phyloP scores from a whole-genome alignment of 208 protist genomes.

The Crithidia expoeki region DNA sequence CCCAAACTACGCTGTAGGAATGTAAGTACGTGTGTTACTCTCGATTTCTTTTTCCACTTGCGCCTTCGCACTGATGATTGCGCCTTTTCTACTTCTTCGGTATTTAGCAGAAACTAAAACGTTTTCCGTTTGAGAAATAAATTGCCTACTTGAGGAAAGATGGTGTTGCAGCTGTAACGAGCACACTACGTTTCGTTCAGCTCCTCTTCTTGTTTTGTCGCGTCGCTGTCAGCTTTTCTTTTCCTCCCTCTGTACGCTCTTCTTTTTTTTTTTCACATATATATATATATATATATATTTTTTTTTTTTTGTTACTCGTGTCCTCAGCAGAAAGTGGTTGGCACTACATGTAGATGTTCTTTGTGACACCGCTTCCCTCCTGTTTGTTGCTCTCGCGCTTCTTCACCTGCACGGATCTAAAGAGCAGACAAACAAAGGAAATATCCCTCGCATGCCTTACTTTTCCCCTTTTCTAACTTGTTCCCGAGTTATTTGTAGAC shows the following conservation, averaged over 20 bases:
- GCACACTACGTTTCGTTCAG: not conserved
- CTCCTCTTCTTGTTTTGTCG: not conserved
- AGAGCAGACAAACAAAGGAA: not conserved
- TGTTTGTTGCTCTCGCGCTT: conserved; percentile 1
- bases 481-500: conserved; percentile 4
- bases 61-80: not conserved
- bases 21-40: conserved; percentile 7
- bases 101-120: not conserved
- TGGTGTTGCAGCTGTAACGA: not conserved
- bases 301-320: not conserved
- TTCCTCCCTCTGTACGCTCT: not conserved
- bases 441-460: not conserved
- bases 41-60: conserved; percentile 1
- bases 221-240: not conserved
- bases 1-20: not conserved
- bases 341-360: conserved; percentile 1
- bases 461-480: conserved; percentile 16
- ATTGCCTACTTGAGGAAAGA: not conserved
- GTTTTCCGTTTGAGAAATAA: not conserved
- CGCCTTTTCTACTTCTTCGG: not conserved
- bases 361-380: conserved; percentile 7
- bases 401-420: not conserved
- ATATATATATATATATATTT: not conserved
- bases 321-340: not conserved
- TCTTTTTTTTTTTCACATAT: not conserved